Base-by-base conservation (phyloP, 805 yeast genomes). In the Starmerella bombi region DNA sequence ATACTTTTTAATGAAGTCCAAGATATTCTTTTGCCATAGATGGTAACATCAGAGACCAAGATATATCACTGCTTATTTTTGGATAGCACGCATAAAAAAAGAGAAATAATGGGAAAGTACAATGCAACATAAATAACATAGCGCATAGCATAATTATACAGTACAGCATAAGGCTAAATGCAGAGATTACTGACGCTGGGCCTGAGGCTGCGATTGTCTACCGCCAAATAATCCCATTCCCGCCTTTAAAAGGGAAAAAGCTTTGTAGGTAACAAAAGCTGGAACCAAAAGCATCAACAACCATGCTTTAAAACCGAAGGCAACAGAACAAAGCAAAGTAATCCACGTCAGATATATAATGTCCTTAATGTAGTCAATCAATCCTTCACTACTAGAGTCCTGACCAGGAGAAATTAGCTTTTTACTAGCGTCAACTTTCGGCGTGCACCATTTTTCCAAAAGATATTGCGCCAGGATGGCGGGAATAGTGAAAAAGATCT, bases 291-390 rank as follows among this genome's bases (percentile, higher is more conserved):
- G 42, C 48, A 66, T 68, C 28, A 76, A 42, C 50, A 64, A 65
- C 84, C 84, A 81, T 7, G 72, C 74, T 52, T 67, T 66, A 55
- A 71, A 71, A 5, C 85, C 85, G 28, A 71, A 51, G 0, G 72
- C 18, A 5, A 72, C 50, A 63, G 74, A 70, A 38, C 77, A 58
- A 1, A 77, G 40, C 48, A 75, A 74, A 48, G 74, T 63, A 17
- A 70, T 50, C 69, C 77, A 67, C 3, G 85, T 77, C 34, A 80
- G 57, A 53, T 80, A 80, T 44, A 80, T 61, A 10, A 78, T 57
- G 53, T 80, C 91, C 54, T 76, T 76, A 65, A 79, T 61, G 62
- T 76, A 79, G 58, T 80, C 88, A 29, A 76, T 76, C 31, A 80
- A 62, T 0, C 91, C 91, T 3, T 59, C 54, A 44, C 72, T 80